Evolutionary conservation across 1,139 yeast genomes (phyloP), one percentile per base, ranked within the genome.

Genomic region (Taphrina flavorubra): DNA sequence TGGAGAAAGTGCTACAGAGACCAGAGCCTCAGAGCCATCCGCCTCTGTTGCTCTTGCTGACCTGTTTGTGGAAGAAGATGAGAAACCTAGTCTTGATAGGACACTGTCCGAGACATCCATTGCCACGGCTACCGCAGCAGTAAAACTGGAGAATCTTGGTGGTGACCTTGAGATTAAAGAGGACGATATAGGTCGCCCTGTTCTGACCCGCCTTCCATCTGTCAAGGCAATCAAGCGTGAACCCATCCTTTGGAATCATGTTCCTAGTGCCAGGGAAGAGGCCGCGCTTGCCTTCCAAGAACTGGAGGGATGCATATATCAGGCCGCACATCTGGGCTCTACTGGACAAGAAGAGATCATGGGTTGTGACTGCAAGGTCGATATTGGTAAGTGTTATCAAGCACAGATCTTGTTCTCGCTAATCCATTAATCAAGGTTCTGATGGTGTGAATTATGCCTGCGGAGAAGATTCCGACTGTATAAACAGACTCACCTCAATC

Each of bases 401-500:
- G 36, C 78, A 14, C 74, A 72, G 2, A 57, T 71, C 36, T 25
- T 14, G 34, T 39, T n/a, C 34, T 31, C 10, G 37, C 62, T 51
- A 36, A 61, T 37, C 10, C 14, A 11, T 1, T 39, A 31, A n/a
- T 34, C 20, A 39, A 20, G 40, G 18, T 57, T 34, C 51, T 16
- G 70, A 67, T 47, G 70, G 64, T n/a, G 64, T 65, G 13, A 91
- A 91, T 76, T 73, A 77, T 47, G 97, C 97, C 3, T 94, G 99
- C 82, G 90, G 87, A 40, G 91, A 89, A 53, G 89, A 88, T 72
- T 87, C 92, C 34, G 92, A 88, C 77, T 94, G 99, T 83, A 92
- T 94, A 74, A 94, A 94, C 78, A 80, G 98, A 67, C 85, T 91
- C 70, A 94, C 98, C 0, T 88, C 92, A 55, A 92, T 94, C 59